Evolutionary conservation across 805 yeast genomes (phyloP).

Genomic region (Candida adriatica): DNA sequence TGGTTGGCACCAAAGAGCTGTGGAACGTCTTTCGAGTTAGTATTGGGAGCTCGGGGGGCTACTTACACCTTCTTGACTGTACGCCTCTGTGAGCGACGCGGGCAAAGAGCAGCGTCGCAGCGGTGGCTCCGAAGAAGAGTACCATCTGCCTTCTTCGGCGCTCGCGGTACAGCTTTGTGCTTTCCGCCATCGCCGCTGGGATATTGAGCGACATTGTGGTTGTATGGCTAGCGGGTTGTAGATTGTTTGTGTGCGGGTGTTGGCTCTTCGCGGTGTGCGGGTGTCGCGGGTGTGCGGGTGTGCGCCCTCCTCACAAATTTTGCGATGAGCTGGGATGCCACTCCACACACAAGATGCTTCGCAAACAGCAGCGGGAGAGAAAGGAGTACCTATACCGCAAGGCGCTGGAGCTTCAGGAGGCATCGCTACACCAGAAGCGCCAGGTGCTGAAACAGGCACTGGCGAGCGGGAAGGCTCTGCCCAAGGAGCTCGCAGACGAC

Average conservation of each 20-base stretch:
- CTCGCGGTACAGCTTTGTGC: slow-evolving; percentile 18
- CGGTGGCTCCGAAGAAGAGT: slow-evolving; percentile 64
- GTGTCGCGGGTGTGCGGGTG: too few relatives aligned
- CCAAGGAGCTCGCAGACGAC: slow-evolving; percentile 89
- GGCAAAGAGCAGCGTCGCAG: slow-evolving; percentile 63
- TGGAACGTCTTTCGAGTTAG: slow-evolving; percentile 43
- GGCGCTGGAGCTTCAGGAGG: slow-evolving; percentile 85
- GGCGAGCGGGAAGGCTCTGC: slow-evolving; percentile 85
- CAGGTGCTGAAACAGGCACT: slow-evolving; percentile 81
- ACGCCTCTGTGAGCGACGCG: slow-evolving; percentile 73
- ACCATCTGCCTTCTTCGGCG: slow-evolving; percentile 70
- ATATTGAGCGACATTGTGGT: slow-evolving; percentile 2
- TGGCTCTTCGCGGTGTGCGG: too few relatives aligned
- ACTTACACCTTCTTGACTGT: slow-evolving; percentile 44
- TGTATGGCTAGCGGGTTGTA: too few relatives aligned
- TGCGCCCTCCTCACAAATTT: too few relatives aligned
- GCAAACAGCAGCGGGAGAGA: slow-evolving; percentile 95
- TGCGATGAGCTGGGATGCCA: too few relatives aligned
- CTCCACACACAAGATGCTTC: slow-evolving; percentile 20
- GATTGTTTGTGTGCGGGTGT: too few relatives aligned
- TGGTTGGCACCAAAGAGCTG: slow-evolving; percentile 78
- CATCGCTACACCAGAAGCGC: slow-evolving; percentile 77
- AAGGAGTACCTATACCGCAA: slow-evolving; percentile 88
- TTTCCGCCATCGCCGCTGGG: slow-evolving; percentile 13
- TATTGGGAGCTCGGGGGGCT: slow-evolving; percentile 2